A percentile compares a stretch with the other conserved stretches of the same genome.
phyloP scores from a whole-genome alignment of 495 filamentous ascomycete genomes.

The Aspergillus baeticus region DNA sequence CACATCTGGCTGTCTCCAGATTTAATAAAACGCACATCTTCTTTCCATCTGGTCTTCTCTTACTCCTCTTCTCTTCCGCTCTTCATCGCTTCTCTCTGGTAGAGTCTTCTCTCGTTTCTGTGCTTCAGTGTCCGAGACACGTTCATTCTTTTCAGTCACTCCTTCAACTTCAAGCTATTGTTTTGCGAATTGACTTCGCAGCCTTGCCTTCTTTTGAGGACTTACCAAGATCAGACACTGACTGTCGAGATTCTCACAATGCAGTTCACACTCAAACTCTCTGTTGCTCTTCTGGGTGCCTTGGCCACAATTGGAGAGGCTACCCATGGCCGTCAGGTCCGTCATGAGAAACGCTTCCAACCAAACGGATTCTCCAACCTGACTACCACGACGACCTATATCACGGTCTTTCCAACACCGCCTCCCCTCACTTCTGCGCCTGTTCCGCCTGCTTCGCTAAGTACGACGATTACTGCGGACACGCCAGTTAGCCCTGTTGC shows the following conservation, averaged over 20 bases:
- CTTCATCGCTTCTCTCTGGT: constrained; percentile 21
- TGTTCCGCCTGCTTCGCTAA: neutral
- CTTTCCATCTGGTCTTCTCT: constrained; percentile 7
- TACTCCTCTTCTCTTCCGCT: constrained; percentile 15
- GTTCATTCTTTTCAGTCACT: constrained; percentile 40
- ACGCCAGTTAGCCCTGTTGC: no score
- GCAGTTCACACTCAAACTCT: constrained; percentile 47
- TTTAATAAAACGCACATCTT: constrained; percentile 17
- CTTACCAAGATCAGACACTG: constrained; percentile 23
- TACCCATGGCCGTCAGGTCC: constrained; percentile 34
- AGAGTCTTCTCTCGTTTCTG: constrained; percentile 25
- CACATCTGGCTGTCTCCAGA: constrained; percentile 14
- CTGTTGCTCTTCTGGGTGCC: constrained; percentile 47
- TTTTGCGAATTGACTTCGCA: constrained; percentile 51
- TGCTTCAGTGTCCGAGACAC: constrained; percentile 29
- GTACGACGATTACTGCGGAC: no score
- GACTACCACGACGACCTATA: constrained; percentile 15
- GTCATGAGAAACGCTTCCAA: constrained; percentile 31
- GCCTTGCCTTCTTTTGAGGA: constrained; percentile 22
- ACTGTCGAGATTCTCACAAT: constrained; percentile 31
- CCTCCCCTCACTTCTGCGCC: neutral
- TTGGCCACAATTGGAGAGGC: constrained; percentile 46
- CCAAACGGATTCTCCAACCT: constrained; percentile 14
- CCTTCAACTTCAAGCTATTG: constrained; percentile 32
- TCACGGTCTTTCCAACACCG: constrained; percentile 21